Evolutionary conservation across 805 yeast genomes (phyloP).

Genomic region (Scheffersomyces amazonensis): DNA sequence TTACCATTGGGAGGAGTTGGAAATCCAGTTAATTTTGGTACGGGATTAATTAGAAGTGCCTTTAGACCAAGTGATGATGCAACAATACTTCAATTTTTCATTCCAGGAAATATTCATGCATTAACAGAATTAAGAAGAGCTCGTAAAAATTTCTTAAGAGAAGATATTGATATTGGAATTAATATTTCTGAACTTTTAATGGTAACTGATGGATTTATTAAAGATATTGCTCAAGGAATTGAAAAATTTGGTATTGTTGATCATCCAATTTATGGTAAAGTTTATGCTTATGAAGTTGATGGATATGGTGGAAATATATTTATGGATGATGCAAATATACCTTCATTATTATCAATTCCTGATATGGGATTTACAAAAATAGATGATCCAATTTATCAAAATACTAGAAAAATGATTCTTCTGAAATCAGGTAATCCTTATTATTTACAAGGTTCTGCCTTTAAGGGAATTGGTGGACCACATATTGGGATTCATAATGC

Average conservation of each 20-base stretch:
- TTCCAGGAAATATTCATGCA: slow-evolving; percentile 84
- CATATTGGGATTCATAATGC: slow-evolving; percentile 79
- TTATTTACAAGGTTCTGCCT: slow-evolving; percentile 56
- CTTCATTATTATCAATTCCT: slow-evolving; percentile 77
- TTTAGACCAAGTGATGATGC: slow-evolving; percentile 91
- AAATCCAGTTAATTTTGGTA: slow-evolving; percentile 70
- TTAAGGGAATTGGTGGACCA: slow-evolving; percentile 88
- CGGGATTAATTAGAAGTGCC: slow-evolving; percentile 76
- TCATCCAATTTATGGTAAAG: slow-evolving; percentile 70
- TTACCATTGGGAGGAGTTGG: slow-evolving; percentile 77
- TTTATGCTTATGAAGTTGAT: slow-evolving; percentile 86
- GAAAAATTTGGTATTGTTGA: slow-evolving; percentile 60
- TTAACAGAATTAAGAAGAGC: slow-evolving; percentile 55
- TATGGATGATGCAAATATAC: slow-evolving; percentile 93
- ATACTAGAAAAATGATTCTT: slow-evolving; percentile 75
- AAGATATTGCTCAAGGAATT: slow-evolving; percentile 51
- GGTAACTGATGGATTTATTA: slow-evolving; percentile 34
- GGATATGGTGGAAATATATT: slow-evolving; percentile 72
- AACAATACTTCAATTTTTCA: slow-evolving; percentile 70
- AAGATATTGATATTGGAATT: background rate
- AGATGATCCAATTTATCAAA: slow-evolving; percentile 62
- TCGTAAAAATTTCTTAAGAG: slow-evolving; percentile 15
- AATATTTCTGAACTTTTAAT: slow-evolving; percentile 11
- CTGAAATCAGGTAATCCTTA: slow-evolving; percentile 75
- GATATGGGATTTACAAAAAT: slow-evolving; percentile 62